phyloP scores from a whole-genome alignment of 352 stramenopile genomes.

The Phytopythium mirpurense region DNA sequence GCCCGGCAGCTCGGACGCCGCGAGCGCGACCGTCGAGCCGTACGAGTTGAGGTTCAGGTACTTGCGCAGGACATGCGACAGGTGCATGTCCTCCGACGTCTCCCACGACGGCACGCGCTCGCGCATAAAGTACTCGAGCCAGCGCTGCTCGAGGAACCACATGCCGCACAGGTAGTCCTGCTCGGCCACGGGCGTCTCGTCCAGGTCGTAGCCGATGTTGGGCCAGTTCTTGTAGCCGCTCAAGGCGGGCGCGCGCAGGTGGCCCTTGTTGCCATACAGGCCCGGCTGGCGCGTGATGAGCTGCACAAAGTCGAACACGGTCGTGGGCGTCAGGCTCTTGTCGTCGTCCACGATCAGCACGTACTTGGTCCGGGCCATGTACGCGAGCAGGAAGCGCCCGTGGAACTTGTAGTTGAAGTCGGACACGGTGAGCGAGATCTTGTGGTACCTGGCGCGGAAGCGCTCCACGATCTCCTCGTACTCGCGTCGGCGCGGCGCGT shows the following conservation, averaged over 20 bases:
- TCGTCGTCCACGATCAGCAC: constrained; percentile 46
- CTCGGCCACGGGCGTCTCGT: constrained; percentile 26
- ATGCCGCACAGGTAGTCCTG: constrained; percentile 62
- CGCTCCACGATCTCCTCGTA: constrained; percentile 32
- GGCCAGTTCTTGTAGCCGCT: constrained; percentile 52
- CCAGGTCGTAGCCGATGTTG: constrained; percentile 20
- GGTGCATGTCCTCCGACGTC: constrained; percentile 59
- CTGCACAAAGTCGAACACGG: constrained; percentile 33
- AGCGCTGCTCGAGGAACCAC: constrained; percentile 59
- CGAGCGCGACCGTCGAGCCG: constrained; percentile 34
- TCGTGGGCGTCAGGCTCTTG: constrained; percentile 38
- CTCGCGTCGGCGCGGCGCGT: constrained; percentile 34
- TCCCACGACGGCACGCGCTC: constrained; percentile 42
- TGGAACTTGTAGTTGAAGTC: constrained; percentile 56
- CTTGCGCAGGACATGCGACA: constrained; percentile 58
- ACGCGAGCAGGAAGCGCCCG: constrained; percentile 41
- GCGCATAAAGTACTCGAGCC: constrained; percentile 62
- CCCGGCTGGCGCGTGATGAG: constrained; percentile 34
- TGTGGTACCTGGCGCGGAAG: constrained; percentile 17
- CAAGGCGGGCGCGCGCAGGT: constrained; percentile 35
- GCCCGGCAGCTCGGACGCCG: constrained; percentile 16
- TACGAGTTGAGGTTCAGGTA: constrained; percentile 67
- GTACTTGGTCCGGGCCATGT: constrained; percentile 53
- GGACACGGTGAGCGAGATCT: constrained; percentile 36
- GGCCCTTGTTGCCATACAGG: constrained; percentile 49